Conservation (phyloP, 1,284 basidiomycete genomes). For the Trichosporon faecale region DNA sequence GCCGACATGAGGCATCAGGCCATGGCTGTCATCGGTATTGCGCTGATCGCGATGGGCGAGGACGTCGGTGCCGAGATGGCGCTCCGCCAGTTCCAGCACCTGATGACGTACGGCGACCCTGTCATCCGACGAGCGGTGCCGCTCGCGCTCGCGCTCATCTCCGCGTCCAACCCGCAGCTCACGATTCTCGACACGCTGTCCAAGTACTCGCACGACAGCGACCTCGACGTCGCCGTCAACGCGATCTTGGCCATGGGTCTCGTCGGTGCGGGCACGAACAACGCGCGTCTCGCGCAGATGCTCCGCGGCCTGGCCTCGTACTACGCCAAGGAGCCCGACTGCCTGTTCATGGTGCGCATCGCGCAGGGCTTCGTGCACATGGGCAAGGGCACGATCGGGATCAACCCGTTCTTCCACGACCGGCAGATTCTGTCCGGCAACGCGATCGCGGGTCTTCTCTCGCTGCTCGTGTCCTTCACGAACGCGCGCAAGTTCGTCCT, state of each 20-base stretch:
- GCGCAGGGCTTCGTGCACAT: constrained; percentile 96
- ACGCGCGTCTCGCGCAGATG: constrained; percentile 96
- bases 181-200: constrained; percentile 94
- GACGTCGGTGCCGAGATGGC: constrained; percentile 98
- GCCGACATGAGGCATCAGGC: constrained; percentile 81
- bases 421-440: constrained; percentile 83
- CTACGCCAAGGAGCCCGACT: constrained; percentile 96
- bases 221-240: constrained; percentile 91
- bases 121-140: constrained; percentile 91
- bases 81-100: constrained; percentile 86
- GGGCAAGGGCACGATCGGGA: constrained; percentile 98
- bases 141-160: constrained; percentile 89
- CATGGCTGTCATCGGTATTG: constrained; percentile 90
- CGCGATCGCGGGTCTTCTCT: constrained; percentile 86
- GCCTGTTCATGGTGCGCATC: constrained; percentile 92
- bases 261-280: constrained; percentile 96
- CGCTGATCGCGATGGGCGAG: constrained; percentile 96
- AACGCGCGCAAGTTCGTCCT: constrained; percentile 89
- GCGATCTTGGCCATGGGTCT: constrained; percentile 99
- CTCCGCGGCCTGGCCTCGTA: constrained; percentile 92
- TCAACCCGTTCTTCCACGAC: constrained; percentile 97
- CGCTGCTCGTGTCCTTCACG: constrained; percentile 85
- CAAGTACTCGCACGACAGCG: constrained; percentile 99
- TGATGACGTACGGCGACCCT: constrained; percentile 98
- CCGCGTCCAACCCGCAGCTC: constrained; percentile 94